Conservation (phyloP, 108 stramenopile genomes). For the Stephanodiscus minutulus region DNA sequence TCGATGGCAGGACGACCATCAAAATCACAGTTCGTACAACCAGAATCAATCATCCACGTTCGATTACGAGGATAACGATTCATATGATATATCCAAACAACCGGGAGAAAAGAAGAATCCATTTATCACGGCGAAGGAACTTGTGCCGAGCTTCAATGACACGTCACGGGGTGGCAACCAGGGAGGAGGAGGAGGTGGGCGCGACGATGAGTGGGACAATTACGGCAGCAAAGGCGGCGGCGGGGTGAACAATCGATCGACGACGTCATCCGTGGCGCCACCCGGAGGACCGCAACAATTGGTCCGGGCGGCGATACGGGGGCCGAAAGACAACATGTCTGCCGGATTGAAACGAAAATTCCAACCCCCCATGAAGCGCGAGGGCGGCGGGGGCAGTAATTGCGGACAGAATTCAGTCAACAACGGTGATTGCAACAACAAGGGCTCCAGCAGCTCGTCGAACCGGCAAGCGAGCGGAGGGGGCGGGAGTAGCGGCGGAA, state of each 20-base stretch:
- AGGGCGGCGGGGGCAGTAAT: conserved; percentile 20
- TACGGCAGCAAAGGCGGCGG: conserved; percentile 24
- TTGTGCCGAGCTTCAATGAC: conserved; percentile 29
- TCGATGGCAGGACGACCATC: background rate
- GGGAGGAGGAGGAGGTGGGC: background rate
- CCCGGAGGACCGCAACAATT: conserved; percentile 46
- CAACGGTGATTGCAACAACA: background rate
- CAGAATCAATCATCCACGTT: conserved; percentile 14
- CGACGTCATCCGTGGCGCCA: conserved; percentile 1
- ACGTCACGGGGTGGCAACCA: conserved; percentile 14
- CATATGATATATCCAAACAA: conserved; percentile 11
- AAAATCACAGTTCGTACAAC: background rate
- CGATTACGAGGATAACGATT: conserved; percentile 33
- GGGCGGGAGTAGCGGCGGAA: conserved; percentile 12
- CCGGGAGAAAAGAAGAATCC: conserved; percentile 55
- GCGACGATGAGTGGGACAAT: conserved; percentile 27
- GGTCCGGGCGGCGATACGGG: conserved; percentile 27
- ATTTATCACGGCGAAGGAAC: conserved; percentile 68
- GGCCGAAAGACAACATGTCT: conserved; percentile 56
- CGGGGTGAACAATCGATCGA: conserved; percentile 7
- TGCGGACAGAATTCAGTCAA: conserved; percentile 18
- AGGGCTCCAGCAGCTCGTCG: conserved; percentile 22
- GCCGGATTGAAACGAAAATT: conserved; percentile 82
- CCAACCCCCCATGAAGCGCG: conserved; percentile 66
- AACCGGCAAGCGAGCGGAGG: conserved; percentile 12